Conservation (phyloP, 176 grass and related monocot genomes). For the Elaeis guineensis region DNA sequence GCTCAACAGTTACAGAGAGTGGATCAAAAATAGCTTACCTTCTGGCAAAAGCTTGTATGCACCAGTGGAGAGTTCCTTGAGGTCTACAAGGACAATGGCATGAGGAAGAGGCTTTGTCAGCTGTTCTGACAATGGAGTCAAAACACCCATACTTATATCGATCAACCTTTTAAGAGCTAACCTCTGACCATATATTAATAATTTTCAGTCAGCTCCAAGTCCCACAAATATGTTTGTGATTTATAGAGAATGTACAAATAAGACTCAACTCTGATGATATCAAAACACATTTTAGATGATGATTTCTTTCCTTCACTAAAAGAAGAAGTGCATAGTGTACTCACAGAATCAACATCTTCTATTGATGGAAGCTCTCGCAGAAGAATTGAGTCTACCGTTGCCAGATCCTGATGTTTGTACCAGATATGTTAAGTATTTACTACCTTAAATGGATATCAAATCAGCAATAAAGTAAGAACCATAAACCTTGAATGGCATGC, state of each 20-base stretch:
- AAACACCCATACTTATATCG: constrained; percentile 89
- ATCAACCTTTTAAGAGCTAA: constrained; percentile 95
- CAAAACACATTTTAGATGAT: too few relatives aligned
- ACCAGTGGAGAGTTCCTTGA: constrained; percentile 72
- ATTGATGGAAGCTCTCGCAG: constrained; percentile 78
- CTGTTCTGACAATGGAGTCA: constrained; percentile 84
- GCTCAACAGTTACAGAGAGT: too few relatives aligned
- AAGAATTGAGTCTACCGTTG: constrained; percentile 97
- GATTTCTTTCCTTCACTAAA: too few relatives aligned
- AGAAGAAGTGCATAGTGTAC: constrained; percentile 17
- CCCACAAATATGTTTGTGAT: too few relatives aligned
- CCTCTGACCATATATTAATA: constrained; percentile 43
- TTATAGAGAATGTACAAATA: too few relatives aligned
- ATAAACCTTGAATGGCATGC: constrained; percentile 99
- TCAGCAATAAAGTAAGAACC: constrained; percentile 19
- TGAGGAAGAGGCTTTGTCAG: constrained; percentile 80
- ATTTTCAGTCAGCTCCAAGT: too few relatives aligned
- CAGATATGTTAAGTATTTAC: too few relatives aligned
- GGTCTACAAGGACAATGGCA: constrained; percentile 82
- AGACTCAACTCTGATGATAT: too few relatives aligned
- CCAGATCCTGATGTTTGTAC: constrained; percentile 41
- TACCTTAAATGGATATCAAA: too few relatives aligned
- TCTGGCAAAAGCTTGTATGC: constrained; percentile 86
- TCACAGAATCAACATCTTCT: constrained; percentile 81
- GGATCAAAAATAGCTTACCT: constrained; percentile 30